These are phyloP conservation scores for Schoenoplectus triqueter DNA, from an alignment of 202 grass and related monocot species.

Conservation along the genomic window DNA sequence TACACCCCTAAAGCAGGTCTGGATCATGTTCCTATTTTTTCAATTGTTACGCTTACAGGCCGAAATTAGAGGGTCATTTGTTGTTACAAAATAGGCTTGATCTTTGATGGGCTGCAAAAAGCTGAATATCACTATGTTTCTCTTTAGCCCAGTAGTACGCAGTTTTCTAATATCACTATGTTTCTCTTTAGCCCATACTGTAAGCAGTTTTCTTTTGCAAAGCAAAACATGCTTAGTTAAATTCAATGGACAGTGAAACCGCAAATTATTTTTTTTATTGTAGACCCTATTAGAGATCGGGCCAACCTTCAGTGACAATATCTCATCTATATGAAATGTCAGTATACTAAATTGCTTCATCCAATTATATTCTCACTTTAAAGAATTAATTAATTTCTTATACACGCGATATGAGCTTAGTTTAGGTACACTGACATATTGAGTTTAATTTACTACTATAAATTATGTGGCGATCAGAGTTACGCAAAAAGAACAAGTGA, in stretches of 20 bases:
- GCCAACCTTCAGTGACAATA: too few species aligned
- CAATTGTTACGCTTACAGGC: background rate
- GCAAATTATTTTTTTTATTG: too few species aligned
- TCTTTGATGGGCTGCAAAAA: background rate
- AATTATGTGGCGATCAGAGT: conserved; percentile 1
- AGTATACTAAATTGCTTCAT: too few species aligned
- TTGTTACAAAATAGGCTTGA: background rate
- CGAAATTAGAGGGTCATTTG: background rate
- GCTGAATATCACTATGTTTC: background rate
- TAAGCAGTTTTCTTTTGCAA: background rate
- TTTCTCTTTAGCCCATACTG: background rate
- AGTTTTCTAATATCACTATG: too few species aligned
- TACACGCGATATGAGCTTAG: background rate
- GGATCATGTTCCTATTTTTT: background rate
- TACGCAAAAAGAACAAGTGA: conserved; percentile 31
- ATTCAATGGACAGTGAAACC: background rate
- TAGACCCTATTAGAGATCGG: too few species aligned
- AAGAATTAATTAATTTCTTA: background rate
- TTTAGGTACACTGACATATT: conserved; percentile 9
- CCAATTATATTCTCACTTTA: background rate
- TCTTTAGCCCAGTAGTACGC: background rate
- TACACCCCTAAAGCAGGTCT: too few species aligned
- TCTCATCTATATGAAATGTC: too few species aligned
- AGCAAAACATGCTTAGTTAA: background rate
- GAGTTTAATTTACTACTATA: background rate